Conservation (phyloP, 2,329 filamentous ascomycete genomes). For the Cryoendolithus antarcticus region DNA sequence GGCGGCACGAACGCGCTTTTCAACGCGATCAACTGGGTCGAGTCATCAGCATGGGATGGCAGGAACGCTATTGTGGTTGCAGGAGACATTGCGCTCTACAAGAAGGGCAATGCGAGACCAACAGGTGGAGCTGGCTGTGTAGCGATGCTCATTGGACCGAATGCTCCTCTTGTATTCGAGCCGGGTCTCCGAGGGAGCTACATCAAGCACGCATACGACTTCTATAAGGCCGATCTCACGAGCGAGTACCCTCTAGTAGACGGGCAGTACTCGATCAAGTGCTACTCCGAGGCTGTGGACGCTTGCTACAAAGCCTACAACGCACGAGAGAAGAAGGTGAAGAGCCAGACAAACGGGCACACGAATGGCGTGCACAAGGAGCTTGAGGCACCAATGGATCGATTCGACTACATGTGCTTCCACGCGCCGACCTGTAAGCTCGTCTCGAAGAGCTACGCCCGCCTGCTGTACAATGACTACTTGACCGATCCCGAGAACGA, state of each 20-base stretch:
- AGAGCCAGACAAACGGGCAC: slow-evolving; percentile 29
- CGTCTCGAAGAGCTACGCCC: slow-evolving; percentile 42
- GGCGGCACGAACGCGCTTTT: slow-evolving; percentile 43
- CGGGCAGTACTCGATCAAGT: slow-evolving; percentile 40
- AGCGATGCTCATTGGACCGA: slow-evolving; percentile 40
- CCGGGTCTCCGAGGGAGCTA: slow-evolving; percentile 38
- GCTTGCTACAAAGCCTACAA: slow-evolving; percentile 44
- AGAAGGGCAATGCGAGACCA: slow-evolving; percentile 41
- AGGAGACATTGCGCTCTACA: slow-evolving; percentile 43
- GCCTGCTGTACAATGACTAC: slow-evolving; percentile 42
- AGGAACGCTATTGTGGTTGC: slow-evolving; percentile 40
- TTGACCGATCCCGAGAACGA: slow-evolving; percentile 34
- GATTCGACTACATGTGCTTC: slow-evolving; percentile 44
- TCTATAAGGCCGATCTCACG: slow-evolving; percentile 43
- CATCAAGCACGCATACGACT: slow-evolving; percentile 41
- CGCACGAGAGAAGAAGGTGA: slow-evolving; percentile 34
- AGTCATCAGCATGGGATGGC: slow-evolving; percentile 42
- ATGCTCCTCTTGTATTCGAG: slow-evolving; percentile 39
- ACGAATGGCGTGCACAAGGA: slow-evolving; percentile 27
- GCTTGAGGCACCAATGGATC: slow-evolving; percentile 36
- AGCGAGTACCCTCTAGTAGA: slow-evolving; percentile 44
- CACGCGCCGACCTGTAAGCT: slow-evolving; percentile 43
- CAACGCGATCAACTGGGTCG: slow-evolving; percentile 42
- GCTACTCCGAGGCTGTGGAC: slow-evolving; percentile 41
- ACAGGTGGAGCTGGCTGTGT: slow-evolving; percentile 42